These are phyloP conservation scores for Gossypium aridum DNA, from an alignment of 441 rosid species.

Conservation along the genomic window DNA sequence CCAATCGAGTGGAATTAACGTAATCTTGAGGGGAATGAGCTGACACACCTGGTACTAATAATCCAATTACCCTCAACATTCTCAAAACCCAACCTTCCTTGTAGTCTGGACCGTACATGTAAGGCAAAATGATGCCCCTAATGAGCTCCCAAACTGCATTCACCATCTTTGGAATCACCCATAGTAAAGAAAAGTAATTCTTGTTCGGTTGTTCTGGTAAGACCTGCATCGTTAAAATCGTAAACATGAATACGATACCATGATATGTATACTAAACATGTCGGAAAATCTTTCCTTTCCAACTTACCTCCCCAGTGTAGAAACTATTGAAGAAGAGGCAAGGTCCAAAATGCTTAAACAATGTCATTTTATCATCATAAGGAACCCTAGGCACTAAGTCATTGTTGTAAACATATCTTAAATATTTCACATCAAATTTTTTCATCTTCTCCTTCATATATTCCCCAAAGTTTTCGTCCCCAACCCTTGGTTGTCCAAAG, in stretches of 20 bases:
- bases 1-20: slow-evolving; percentile 42
- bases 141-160: slow-evolving; percentile 63
- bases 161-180: slow-evolving; percentile 33
- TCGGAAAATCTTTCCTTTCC: not conserved
- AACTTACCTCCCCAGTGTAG: slow-evolving; percentile 52
- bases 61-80: slow-evolving; percentile 36
- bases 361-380: slow-evolving; percentile 42
- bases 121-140: slow-evolving; percentile 45
- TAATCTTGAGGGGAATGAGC: slow-evolving; percentile 62
- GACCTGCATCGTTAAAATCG: slow-evolving; percentile 24
- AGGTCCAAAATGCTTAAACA: slow-evolving; percentile 66
- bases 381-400: slow-evolving; percentile 88
- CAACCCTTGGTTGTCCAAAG: slow-evolving; percentile 88
- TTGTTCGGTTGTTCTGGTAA: slow-evolving; percentile 61
- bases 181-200: slow-evolving; percentile 47
- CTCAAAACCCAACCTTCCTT: slow-evolving; percentile 33
- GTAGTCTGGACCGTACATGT: slow-evolving; percentile 16
- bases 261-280: not conserved
- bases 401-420: slow-evolving; percentile 57
- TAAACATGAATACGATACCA: not conserved
- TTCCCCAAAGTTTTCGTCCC: slow-evolving; percentile 50
- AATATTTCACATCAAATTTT: slow-evolving; percentile 32
- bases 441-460: slow-evolving; percentile 35
- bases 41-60: slow-evolving; percentile 58
- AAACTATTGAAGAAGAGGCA: slow-evolving; percentile 51